Percentiles rank a stretch among this genome's conserved stretches.
phyloP scores from a whole-genome alignment of 164 flowering plant species.

The Umbilicus rupestris region DNA sequence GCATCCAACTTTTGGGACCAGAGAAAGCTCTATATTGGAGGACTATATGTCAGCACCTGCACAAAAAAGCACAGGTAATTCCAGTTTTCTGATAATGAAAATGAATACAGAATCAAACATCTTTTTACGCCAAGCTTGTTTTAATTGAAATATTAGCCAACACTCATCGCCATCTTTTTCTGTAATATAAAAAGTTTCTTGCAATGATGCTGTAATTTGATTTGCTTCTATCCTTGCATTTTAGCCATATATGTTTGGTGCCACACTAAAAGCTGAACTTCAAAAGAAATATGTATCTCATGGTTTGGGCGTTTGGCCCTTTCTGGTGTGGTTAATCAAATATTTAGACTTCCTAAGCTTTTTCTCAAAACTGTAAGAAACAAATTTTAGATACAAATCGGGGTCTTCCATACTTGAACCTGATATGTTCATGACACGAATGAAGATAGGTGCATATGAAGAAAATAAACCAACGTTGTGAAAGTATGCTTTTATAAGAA shows the following conservation, averaged over 20 bases:
- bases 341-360: too few relatives aligned
- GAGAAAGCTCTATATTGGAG: constrained; percentile 90
- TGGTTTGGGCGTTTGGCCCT: too few relatives aligned
- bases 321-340: too few relatives aligned
- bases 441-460: not conserved
- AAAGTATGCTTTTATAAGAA: not conserved
- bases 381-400: too few relatives aligned
- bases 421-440: not conserved
- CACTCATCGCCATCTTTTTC: not conserved
- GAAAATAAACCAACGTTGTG: not conserved
- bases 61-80: constrained; percentile 72
- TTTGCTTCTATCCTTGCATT: not conserved
- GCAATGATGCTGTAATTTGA: not conserved
- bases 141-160: not conserved
- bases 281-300: too few relatives aligned
- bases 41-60: constrained; percentile 60
- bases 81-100: not conserved
- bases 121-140: constrained; percentile 8
- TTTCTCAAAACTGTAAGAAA: too few relatives aligned
- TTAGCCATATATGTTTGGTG: not conserved
- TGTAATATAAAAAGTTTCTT: too few relatives aligned
- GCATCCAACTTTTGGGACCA: constrained; percentile 60
- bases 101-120: not conserved
- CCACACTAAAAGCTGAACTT: not conserved
- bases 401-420: not conserved